Evolutionary conservation across 108 stramenopile species (phyloP).

Genomic region (Fragilariopsis cylindrus): DNA sequence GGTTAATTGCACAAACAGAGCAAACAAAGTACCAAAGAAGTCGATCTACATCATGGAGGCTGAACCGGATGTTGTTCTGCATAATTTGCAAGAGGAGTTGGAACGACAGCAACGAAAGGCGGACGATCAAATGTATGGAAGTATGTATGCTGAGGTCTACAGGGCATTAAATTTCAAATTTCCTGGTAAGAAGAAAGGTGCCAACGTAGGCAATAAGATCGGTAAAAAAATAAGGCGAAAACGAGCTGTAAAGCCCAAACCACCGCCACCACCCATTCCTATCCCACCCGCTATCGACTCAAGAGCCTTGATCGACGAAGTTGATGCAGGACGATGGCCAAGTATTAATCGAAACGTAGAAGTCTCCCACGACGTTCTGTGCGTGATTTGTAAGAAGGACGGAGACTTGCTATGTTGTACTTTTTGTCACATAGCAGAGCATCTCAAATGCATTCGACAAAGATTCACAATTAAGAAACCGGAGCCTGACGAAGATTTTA

Average conservation of each 20-base stretch:
- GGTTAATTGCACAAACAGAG: not conserved
- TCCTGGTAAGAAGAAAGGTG: not conserved
- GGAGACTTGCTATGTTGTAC: slow-evolving; percentile 58
- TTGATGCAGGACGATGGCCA: slow-evolving; percentile 72
- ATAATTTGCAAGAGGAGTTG: slow-evolving; percentile 25
- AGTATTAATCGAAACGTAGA: slow-evolving; percentile 67
- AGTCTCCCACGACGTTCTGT: slow-evolving; percentile 42
- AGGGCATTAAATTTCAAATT: slow-evolving; percentile 22
- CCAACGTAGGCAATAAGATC: slow-evolving; percentile 5
- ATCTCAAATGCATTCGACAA: slow-evolving; percentile 60
- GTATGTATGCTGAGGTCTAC: slow-evolving; percentile 42
- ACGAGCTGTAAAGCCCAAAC: slow-evolving; percentile 10
- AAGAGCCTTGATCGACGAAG: slow-evolving; percentile 65
- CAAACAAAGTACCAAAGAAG: not conserved
- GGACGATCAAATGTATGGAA: slow-evolving; percentile 28
- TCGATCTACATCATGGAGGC: not conserved
- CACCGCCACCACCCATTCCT: slow-evolving; percentile 6
- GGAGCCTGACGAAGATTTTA: slow-evolving; percentile 73
- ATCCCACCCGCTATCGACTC: slow-evolving; percentile 56
- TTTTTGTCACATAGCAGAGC: slow-evolving; percentile 67
- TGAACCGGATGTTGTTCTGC: slow-evolving; percentile 21
- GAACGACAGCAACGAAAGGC: slow-evolving; percentile 8
- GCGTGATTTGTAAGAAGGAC: slow-evolving; percentile 55
- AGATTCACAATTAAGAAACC: slow-evolving; percentile 55
- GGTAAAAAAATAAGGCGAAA: slow-evolving; percentile 18